Evolutionary conservation across 176 grass and related monocot species (phyloP).

Genomic region (Leersia perrieri): DNA sequence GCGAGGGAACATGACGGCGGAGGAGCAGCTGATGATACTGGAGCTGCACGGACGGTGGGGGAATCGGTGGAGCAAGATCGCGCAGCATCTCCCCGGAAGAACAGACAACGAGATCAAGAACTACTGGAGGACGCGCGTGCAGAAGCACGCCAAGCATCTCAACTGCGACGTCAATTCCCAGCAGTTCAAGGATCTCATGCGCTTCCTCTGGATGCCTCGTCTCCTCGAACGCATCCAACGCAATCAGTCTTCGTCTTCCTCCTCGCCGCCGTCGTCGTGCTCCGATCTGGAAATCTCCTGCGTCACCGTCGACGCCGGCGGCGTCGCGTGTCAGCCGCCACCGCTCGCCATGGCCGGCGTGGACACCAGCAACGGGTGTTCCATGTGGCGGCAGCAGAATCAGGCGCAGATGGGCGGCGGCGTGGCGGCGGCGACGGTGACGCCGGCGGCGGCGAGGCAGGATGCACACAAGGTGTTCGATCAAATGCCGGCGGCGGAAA

Average conservation of each 20-base stretch:
- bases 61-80: slow-evolving; percentile 98
- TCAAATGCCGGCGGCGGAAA: not conserved
- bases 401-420: not conserved
- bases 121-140: slow-evolving; percentile 93
- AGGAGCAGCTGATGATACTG: slow-evolving; percentile 92
- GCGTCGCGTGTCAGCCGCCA: too few species aligned
- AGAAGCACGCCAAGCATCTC: slow-evolving; percentile 84
- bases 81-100: slow-evolving; percentile 75
- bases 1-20: slow-evolving; percentile 71
- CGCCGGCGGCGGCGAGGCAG: not conserved
- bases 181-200: slow-evolving; percentile 85
- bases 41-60: slow-evolving; percentile 95
- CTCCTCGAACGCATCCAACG: slow-evolving; percentile 68
- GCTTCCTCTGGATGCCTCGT: slow-evolving; percentile 88
- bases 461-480: not conserved
- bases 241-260: not conserved
- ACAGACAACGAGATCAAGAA: slow-evolving; percentile 99
- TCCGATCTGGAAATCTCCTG: too few species aligned
- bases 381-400: not conserved
- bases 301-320: not conserved
- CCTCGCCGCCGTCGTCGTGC: not conserved
- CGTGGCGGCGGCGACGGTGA: not conserved
- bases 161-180: slow-evolving; percentile 89
- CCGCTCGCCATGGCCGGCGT: not conserved
- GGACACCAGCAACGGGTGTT: not conserved